Base-by-base conservation (phyloP, 2,329 filamentous ascomycete genomes). In the Thelonectria rubi region DNA sequence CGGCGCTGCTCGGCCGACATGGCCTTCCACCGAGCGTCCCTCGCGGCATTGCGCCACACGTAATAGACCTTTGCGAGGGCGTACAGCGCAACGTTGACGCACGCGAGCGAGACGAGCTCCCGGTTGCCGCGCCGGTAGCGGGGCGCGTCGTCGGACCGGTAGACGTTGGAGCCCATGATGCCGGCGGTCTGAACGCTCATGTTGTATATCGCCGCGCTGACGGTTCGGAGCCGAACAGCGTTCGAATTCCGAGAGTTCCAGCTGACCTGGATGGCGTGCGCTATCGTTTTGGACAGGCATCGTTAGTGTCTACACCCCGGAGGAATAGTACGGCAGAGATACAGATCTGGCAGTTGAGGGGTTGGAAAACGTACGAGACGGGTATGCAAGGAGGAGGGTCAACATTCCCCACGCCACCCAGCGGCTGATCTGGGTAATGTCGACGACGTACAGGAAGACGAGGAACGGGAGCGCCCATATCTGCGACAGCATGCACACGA, bases 181-280 rank as follows among this genome's bases (percentile, higher is more conserved):
- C 79, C 79, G 30, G 79, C 79, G 1, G 79, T 69, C 67, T 85
- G 82, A 5, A 82, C 79, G 46, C 77, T 75, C 74, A 82, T 79
- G 56, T 69, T 75, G n/a, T 63, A 69, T 45, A 84, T 71, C 0
- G 86, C 87, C 0, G 86, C 84, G 0, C 86, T 85, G 1, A 91
- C 86, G 1, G 88, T 86, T 7, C 88, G 79, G 6, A 84, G 86
- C 11, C 87, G 80, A 10, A 91, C 86, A 1, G 83, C 80, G 64
- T 88, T 87, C 2, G 86, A 84, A 69, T 90, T 91, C 51, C 84
- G 78, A 2, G 78, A 81, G 65, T 79, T 80, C 79, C 81, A 83
- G 20, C 72, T 79, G 3, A 82, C 81, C 64, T 82, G 79, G 39
- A 84, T 81, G 0, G 81, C 78, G 58, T 84, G 81, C 2, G 79